A percentile compares a stretch with the other conserved stretches of the same genome.
Conservation (phyloP, 257 asterid genomes). For the Petunia axillaris region DNA sequence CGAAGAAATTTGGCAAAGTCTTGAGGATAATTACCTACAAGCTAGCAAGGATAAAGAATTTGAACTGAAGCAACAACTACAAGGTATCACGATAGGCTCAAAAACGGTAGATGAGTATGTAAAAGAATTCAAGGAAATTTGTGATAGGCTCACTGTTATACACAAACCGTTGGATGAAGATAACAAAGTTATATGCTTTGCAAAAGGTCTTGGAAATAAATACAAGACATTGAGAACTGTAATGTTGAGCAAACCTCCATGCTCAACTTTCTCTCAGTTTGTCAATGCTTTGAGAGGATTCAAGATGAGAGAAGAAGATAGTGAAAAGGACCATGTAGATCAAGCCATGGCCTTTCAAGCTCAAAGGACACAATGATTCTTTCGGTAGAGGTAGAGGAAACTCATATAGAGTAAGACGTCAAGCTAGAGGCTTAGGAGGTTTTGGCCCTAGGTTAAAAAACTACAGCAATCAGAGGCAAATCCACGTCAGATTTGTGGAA, state of each 20-base stretch:
- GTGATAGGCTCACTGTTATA: not conserved
- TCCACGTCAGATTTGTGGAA: not conserved
- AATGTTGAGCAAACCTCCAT: not conserved
- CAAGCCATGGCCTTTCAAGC: not conserved
- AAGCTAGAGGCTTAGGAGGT: not conserved
- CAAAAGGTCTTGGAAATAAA: too few relatives aligned
- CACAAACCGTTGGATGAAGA: not conserved
- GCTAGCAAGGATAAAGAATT: not conserved
- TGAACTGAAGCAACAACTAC: not conserved
- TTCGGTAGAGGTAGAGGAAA: not conserved
- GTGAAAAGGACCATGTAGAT: not conserved
- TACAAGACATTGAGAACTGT: not conserved
- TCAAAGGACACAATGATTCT: not conserved
- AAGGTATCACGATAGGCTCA: too few relatives aligned
- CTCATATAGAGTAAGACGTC: not conserved
- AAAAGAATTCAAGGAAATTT: too few relatives aligned
- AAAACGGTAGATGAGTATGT: not conserved
- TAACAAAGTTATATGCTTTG: too few relatives aligned
- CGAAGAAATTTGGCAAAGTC: not conserved
- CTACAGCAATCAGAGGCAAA: not conserved
- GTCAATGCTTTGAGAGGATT: not conserved
- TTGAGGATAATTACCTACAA: not conserved
- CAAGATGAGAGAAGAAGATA: not conserved
- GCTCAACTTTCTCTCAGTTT: not conserved
- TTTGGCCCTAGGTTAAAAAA: not conserved